Base-by-base conservation (phyloP, 805 yeast genomes). In the Metschnikowia reukaufii region DNA sequence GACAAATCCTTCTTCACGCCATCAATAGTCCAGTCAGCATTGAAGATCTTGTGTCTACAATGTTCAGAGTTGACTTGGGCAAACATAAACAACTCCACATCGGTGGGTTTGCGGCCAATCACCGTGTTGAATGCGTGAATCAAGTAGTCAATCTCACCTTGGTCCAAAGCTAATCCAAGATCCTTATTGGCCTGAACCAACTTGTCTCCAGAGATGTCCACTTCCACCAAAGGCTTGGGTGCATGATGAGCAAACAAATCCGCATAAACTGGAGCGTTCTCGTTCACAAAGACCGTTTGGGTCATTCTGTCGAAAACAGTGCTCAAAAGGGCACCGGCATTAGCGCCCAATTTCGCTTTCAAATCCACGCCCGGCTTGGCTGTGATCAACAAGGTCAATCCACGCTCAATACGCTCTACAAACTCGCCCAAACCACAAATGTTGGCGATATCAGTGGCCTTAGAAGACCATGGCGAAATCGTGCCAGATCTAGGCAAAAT, bases 61-160 rank as follows among this genome's bases (percentile, higher is more conserved):
- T 94, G 99, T 72, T 94, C 99, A 20, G 97, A 90, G 75, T 94
- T 94, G 57, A 94, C 99, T 73, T 94, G 99, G 35, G 99, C 99
- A 75, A 94, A 94, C 97, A 94, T 94, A 70, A 94, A 94, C 52
- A 94, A 76, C 70, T 94, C 99, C 19, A 90, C 98, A 67, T 94
- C 99, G 27, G 98, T 92, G 44, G 99, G 98, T 64, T 91, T 88
- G 68, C 98, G 82, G 39, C 85, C 82, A 55, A 85, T 72, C 29
- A 77, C 78, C 42, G 84, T 76, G 47, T 82, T 86, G 73, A 94
- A 94, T 1, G 97, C 95, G 25, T 81, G 74, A 59, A 83, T 78
- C 61, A 94, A 78, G 68, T 94, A 94, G 38, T 86, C 88, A 58
- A 94, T 88, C 73, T 94, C 99, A 49, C 96, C 96, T 49, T 79